Percentiles rank a stretch among this genome's conserved stretches.
Evolutionary conservation across 2,329 filamentous ascomycete species (phyloP).

Genomic region (Fusarium sp.): DNA sequence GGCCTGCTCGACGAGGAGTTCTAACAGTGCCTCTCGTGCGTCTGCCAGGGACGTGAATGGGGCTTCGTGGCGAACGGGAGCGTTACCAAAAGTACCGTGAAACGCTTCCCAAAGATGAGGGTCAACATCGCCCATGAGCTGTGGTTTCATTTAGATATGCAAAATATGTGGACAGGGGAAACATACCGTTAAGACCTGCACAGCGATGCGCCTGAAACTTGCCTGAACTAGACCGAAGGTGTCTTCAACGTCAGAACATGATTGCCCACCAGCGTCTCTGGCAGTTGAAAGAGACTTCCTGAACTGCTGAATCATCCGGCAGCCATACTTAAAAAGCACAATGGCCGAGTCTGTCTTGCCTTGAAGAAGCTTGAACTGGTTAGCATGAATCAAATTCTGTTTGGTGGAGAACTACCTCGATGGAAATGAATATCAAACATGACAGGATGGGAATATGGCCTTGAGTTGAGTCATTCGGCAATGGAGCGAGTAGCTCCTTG

Average conservation of each 20-base stretch:
- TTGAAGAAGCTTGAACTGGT: constrained; percentile 14
- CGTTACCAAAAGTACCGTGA: neutral
- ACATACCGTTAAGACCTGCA: constrained; percentile 22
- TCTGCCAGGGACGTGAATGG: constrained; percentile 13
- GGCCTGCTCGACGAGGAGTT: constrained; percentile 19
- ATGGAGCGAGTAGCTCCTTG: neutral
- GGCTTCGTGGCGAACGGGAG: rapidly evolving
- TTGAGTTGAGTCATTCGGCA: neutral
- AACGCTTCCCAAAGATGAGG: neutral
- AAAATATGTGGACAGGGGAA: rapidly evolving
- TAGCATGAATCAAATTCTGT: neutral
- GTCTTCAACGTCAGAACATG: neutral
- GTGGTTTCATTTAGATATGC: neutral
- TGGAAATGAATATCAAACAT: constrained; percentile 35
- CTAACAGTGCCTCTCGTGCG: constrained; percentile 20
- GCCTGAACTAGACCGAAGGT: constrained; percentile 1
- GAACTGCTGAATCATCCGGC: constrained; percentile 27
- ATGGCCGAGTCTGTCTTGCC: constrained; percentile 30
- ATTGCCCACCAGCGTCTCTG: rapidly evolving
- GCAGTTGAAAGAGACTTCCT: rapidly evolving
- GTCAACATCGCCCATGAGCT: constrained; percentile 29
- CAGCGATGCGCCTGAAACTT: constrained; percentile 21
- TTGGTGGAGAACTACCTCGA: neutral
- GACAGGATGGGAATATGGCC: constrained; percentile 18
- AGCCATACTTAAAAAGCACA: constrained; percentile 29